These are phyloP conservation scores for Friedmanniomyces simplex DNA, from an alignment of 495 filamentous ascomycete species.

Conservation along the genomic window DNA sequence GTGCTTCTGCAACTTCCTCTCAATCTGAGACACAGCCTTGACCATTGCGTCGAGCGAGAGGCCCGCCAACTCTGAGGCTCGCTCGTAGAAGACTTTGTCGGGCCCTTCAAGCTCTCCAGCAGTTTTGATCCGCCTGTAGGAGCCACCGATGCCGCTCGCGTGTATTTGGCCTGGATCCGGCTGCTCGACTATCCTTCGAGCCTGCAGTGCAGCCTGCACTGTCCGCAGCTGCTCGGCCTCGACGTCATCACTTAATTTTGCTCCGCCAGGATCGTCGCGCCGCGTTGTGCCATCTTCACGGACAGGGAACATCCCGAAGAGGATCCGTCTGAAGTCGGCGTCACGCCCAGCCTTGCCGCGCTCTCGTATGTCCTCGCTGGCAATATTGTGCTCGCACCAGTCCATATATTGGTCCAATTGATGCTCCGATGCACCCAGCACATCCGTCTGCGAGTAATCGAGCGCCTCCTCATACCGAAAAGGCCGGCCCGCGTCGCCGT, in stretches of 20 bases:
- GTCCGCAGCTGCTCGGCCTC: background rate
- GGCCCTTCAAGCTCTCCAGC: constrained; percentile 13
- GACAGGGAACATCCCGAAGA: constrained; percentile 46
- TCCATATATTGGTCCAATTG: constrained; percentile 78
- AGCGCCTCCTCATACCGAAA: constrained; percentile 18
- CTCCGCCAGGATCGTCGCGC: background rate
- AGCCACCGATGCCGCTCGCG: constrained; percentile 10
- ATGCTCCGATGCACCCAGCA: constrained; percentile 53
- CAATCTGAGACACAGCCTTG: constrained; percentile 10
- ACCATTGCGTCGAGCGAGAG: constrained; percentile 17
- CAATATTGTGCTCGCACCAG: constrained; percentile 56
- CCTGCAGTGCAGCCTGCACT: background rate
- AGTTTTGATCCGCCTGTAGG: constrained; percentile 14
- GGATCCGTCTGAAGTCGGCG: constrained; percentile 27
- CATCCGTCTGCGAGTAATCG: constrained; percentile 52
- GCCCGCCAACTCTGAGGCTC: constrained; percentile 11
- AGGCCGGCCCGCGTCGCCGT: background rate
- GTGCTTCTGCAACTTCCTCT: constrained; percentile 12
- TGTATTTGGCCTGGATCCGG: background rate
- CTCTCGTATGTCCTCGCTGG: constrained; percentile 18
- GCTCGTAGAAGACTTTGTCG: constrained; percentile 12
- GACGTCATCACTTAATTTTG: background rate
- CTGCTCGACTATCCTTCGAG: background rate
- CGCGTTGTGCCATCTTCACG: constrained; percentile 10
- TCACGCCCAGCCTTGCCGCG: constrained; percentile 11